Conservation (phyloP, 495 filamentous ascomycete genomes). For the Penicilliopsis zonata region DNA sequence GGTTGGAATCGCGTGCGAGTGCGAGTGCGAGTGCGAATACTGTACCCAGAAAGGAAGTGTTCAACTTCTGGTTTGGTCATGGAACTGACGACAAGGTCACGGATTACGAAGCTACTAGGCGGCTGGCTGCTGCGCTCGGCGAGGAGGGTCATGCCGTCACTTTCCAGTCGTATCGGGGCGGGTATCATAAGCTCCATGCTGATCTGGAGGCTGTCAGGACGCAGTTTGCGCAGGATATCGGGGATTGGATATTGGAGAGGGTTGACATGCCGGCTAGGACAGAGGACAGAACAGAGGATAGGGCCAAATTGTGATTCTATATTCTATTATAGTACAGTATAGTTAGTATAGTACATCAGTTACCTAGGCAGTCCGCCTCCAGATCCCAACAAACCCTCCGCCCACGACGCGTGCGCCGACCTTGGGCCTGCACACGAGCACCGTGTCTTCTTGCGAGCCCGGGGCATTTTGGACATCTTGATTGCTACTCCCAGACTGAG, state of each 20-base stretch:
- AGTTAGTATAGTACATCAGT: background rate
- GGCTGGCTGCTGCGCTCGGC: slow-evolving; percentile 40
- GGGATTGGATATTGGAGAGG: slow-evolving; percentile 60
- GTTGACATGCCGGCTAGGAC: too few relatives aligned
- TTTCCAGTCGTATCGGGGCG: slow-evolving; percentile 66
- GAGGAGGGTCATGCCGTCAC: slow-evolving; percentile 46
- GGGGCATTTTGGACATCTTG: slow-evolving; percentile 4
- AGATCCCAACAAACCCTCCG: slow-evolving; percentile 63
- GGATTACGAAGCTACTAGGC: slow-evolving; percentile 46
- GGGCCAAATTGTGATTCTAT: too few relatives aligned
- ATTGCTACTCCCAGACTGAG: background rate
- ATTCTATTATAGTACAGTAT: background rate
- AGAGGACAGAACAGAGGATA: too few relatives aligned
- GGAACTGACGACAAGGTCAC: slow-evolving; percentile 58
- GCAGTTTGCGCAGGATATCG: slow-evolving; percentile 57
- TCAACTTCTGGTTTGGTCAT: slow-evolving; percentile 56
- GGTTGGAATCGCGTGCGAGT: slow-evolving; percentile 11
- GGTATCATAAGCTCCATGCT: slow-evolving; percentile 61
- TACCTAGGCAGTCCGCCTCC: slow-evolving; percentile 33
- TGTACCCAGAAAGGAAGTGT: too few relatives aligned
- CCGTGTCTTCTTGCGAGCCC: slow-evolving; percentile 29
- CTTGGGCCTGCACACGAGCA: slow-evolving; percentile 59
- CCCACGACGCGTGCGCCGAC: slow-evolving; percentile 49
- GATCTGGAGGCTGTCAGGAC: slow-evolving; percentile 51
- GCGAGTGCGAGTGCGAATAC: too few relatives aligned